Evolutionary conservation across 495 filamentous ascomycete genomes (phyloP).

Genomic region (Neurospora sp.): DNA sequence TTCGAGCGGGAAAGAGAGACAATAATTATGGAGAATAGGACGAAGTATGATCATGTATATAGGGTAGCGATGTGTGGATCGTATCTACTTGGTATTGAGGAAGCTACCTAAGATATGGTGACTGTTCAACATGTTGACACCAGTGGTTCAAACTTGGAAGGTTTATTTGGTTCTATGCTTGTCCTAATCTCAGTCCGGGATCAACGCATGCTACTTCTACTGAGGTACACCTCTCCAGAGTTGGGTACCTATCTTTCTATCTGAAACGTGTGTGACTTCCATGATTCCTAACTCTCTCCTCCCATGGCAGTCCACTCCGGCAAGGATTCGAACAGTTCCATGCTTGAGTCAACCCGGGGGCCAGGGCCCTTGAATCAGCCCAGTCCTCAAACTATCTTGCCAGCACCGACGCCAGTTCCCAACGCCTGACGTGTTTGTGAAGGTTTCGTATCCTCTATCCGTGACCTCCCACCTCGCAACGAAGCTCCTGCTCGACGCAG

Average conservation of each 20-base stretch:
- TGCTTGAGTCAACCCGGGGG: no score
- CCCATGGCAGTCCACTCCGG: neutral
- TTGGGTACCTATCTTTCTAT: neutral
- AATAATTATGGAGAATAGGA: no score
- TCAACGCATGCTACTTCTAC: neutral
- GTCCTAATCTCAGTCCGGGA: neutral
- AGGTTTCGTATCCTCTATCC: neutral
- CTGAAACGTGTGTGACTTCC: neutral
- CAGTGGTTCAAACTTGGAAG: neutral
- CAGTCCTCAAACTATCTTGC: neutral
- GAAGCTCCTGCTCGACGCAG: no score
- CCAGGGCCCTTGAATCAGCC: neutral
- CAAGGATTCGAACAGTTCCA: no score
- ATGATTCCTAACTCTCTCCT: neutral
- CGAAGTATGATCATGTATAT: no score
- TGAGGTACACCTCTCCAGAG: neutral
- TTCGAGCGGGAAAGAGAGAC: no score
- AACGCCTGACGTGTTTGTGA: neutral
- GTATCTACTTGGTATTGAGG: no score
- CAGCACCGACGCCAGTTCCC: no score
- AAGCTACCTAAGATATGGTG: no score
- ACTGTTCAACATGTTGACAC: neutral
- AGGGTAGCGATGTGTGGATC: no score
- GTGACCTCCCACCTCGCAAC: neutral
- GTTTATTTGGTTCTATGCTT: neutral